Evolutionary conservation across 257 asterid genomes (phyloP).

Genomic region (Apocynum venetum): DNA sequence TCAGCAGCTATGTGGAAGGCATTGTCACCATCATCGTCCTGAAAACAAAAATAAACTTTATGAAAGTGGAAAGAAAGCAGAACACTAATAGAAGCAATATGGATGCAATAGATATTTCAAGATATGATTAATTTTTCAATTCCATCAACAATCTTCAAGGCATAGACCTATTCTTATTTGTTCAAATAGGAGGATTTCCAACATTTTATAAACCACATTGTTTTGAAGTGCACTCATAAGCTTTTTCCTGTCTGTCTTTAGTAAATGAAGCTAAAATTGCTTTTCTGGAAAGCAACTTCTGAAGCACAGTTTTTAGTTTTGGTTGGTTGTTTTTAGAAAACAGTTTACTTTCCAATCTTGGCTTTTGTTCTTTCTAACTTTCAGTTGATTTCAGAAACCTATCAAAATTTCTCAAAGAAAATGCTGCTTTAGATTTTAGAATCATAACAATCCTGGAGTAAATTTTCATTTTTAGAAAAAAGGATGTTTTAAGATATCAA

Average conservation of each 20-base stretch:
- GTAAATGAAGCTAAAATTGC: neutral
- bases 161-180: neutral
- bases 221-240: neutral
- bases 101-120: neutral
- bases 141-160: neutral
- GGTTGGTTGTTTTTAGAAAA: neutral
- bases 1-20: conserved; percentile 98
- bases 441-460: neutral
- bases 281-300: neutral
- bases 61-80: neutral
- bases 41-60: conserved; percentile 22
- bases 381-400: neutral
- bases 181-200: neutral
- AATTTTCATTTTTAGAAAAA: neutral
- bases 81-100: neutral
- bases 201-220: neutral
- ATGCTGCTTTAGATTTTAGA: neutral
- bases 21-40: conserved; percentile 99
- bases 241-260: neutral
- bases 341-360: neutral
- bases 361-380: neutral
- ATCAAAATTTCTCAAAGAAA: neutral
- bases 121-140: neutral
- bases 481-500: neutral
- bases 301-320: neutral